Evolutionary conservation across 148 eudicot species (phyloP), one percentile per base, ranked within the genome.

Genomic region (Nepenthes mirabilis): DNA sequence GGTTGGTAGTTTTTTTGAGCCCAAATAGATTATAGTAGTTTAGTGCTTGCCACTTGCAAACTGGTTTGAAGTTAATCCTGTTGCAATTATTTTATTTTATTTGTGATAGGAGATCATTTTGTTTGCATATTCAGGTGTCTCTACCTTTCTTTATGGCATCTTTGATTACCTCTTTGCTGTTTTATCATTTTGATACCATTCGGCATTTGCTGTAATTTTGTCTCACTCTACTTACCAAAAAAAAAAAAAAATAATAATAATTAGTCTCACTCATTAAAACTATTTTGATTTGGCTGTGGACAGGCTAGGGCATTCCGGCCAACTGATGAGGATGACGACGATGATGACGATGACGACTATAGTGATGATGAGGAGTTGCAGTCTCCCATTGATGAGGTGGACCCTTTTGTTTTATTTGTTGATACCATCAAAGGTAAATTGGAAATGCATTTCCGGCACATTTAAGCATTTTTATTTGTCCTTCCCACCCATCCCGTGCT

Each of bases 361-460:
- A 95, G 86, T 60, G 98, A 93, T 60, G 95, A 88, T 68, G 99
- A 93, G 57, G 96, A 88, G 56, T 60, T 88, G 70, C 99, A 93
- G 56, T 86, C 96, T 45, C 96, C 96, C 11, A 86, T 93, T 62
- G 96, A 88, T 74, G 95, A 93, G 60, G 82, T 88, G 43, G 96
- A 93, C 68, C 96, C 98, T 47, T 93, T 88, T 68, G 60, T 93
- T 71, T 80, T 83, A 71, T 93, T 88, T 76, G 87, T 93, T 61
- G 99, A 93, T 72, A 75, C 82, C 7, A 34, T 82, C 36, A 82
- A 88, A 79, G 95, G 99, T 93, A 79, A 64, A 58, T 7, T 10
- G 53, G 35, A 52, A 52, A 37, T 11, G 55, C 36, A 5, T 55
- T 23, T 34, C 12, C 6, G 13, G 45, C 4, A 40, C 6, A 40